phyloP scores from a whole-genome alignment of 805 yeast species.

The Saccharomycopsis vini region DNA sequence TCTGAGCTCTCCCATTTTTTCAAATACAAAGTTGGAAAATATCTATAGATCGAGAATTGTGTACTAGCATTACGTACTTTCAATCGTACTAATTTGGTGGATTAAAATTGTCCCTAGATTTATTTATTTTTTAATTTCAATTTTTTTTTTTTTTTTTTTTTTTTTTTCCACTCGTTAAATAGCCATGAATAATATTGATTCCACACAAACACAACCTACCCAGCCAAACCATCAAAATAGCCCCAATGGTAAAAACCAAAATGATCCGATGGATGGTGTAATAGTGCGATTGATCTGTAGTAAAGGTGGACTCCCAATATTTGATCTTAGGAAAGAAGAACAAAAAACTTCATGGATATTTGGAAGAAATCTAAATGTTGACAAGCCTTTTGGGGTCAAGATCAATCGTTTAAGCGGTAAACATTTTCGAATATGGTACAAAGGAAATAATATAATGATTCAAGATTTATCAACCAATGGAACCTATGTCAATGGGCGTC shows the following conservation, averaged over 20 bases:
- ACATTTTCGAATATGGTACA: constrained; percentile 66
- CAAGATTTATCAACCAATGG: constrained; percentile 85
- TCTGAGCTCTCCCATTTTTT: too few relatives aligned
- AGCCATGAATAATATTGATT: constrained; percentile 1
- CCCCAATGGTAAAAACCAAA: constrained; percentile 20
- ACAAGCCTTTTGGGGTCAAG: constrained; percentile 48
- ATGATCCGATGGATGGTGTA: constrained; percentile 29
- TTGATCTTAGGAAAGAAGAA: constrained; percentile 33
- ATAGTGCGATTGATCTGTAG: constrained; percentile 56
- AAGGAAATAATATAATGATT: constrained; percentile 39
- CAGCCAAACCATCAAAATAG: constrained; percentile 21
- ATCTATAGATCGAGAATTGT: too few relatives aligned
- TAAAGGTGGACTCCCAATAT: constrained; percentile 42
- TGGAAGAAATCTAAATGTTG: constrained; percentile 67
- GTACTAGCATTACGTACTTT: too few relatives aligned
- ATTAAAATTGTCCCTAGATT: too few relatives aligned
- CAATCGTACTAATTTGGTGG: too few relatives aligned
- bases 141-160: too few relatives aligned
- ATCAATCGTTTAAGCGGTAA: constrained; percentile 63
- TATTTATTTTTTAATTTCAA: too few relatives aligned
- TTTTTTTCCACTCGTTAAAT: too few relatives aligned
- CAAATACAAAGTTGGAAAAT: too few relatives aligned
- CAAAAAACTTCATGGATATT: constrained; percentile 48
- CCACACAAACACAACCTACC: constrained; percentile 32
- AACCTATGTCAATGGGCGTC: constrained; percentile 69